These are phyloP conservation scores for Aspergillus unguis DNA, from an alignment of 2,329 filamentous ascomycete genomes.

Conservation along the genomic window DNA sequence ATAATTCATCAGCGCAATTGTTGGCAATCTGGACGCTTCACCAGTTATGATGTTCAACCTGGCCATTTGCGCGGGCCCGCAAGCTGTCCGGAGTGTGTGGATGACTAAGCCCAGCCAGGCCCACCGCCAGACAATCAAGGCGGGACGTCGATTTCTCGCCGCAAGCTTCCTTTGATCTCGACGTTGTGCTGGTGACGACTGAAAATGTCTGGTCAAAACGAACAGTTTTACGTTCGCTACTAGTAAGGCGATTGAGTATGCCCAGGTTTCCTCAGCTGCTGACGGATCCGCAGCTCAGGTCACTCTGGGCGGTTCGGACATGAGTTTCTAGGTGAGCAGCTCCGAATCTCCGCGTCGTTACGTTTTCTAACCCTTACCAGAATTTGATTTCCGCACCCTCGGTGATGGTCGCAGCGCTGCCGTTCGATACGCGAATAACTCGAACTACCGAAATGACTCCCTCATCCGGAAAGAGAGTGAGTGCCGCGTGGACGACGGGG, in stretches of 20 bases:
- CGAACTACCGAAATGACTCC: conserved; percentile 98
- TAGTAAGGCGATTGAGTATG: conserved; percentile 63
- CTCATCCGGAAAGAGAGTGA: conserved; percentile 98
- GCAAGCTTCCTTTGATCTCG: conserved; percentile 11
- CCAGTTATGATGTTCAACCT: conserved; percentile 33
- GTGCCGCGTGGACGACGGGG: conserved; percentile 33
- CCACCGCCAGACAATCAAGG: conserved; percentile 13
- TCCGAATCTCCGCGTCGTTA: conserved; percentile 10
- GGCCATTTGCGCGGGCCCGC: conserved; percentile 40
- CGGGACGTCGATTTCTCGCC: conserved; percentile 8
- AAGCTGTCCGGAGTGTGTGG: conserved; percentile 42
- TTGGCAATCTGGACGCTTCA: conserved; percentile 29
- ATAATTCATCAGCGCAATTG: conserved; percentile 35
- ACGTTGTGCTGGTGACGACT: conserved; percentile 1
- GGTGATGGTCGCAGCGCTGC: conserved; percentile 91
- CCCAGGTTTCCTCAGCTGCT: conserved; percentile 42
- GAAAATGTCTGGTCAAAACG: conserved; percentile 64
- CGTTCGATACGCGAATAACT: conserved; percentile 97
- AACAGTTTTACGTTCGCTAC: conserved; percentile 94
- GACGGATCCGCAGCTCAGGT: conserved; percentile 68
- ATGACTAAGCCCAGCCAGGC: conserved; percentile 40
- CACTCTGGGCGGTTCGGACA: conserved; percentile 97
- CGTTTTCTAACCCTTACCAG: conserved; percentile 48
- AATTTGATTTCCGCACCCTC: conserved; percentile 93
- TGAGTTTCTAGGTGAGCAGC: conserved; percentile 81